Base-by-base conservation (phyloP, 2,329 filamentous ascomycete species). In the Dothiorella sarmentorum region DNA sequence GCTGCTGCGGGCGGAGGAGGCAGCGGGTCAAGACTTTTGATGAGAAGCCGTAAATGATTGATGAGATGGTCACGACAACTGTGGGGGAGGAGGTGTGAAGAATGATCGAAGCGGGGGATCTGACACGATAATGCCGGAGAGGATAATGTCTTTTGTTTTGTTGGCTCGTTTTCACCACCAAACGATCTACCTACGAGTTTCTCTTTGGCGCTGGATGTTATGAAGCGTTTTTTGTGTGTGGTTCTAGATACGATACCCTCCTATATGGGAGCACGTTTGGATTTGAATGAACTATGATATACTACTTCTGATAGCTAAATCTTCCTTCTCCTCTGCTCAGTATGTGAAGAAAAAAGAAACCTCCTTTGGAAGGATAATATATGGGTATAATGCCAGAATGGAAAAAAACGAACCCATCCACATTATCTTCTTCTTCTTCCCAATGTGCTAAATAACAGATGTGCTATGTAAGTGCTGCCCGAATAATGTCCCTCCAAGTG, bases 1-100 rank as follows among this genome's bases (percentile, higher is more conserved):
- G 65, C 33, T 72, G 69, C 47, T 60, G 66, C 22, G 68, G 68
- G 4, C 61, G 64, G 29, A 61, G 65, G 38, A 51, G 61, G 31
- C 20, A 35, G 15, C 47, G 31, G 55, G 33, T 29, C 31, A 35
- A 7, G 35, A 40, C 49, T 9, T 40, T 40, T n/a, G 13, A 33
- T 3, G 49, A 53, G 49, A 53, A 53, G 49, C 49, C 49, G 49
- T 53, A 52, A 52, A 9, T 17, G 15, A 15, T 11, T 17, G 33
- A 37, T 15, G 11, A 7, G 17, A 37, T 37, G 33, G 7, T 20
- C 15, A 27, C 18, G 47, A 52, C 4, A 10, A 35, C 7, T n/a
- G 9, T n/a, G 5, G 22, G 13, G 3, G 3, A 5, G 24, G 24
- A 29, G 11, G 22, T 27, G 27, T 18, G 49, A 53, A 38, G 49